Evolutionary conservation across 768 basidiomycete genomes (phyloP), one percentile per base, ranked within the genome.

Genomic region (Paxillus involutus): DNA sequence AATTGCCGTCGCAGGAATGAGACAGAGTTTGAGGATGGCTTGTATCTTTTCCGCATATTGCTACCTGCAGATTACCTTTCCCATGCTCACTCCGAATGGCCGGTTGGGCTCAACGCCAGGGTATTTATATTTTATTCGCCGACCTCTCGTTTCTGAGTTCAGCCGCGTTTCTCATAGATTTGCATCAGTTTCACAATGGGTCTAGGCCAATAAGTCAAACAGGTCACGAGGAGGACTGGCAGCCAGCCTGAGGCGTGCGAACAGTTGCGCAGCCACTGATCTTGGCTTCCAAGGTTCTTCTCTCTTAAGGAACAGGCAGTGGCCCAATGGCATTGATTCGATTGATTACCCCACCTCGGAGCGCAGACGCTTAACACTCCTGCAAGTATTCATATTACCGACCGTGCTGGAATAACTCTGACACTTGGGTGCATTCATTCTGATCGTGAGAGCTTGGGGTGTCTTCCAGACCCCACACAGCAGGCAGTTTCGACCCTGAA

Each of bases 191-290:
- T 59, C 54, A 57, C 57, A 53, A 47, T 32, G 36, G 55, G 63
- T 58, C 69, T 72, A 71, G 68, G 55, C 59, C 69, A 49, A 66
- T 46, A 55, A 43, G 54, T 60, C 44, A 8, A 16, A 40, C 62
- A 92, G 89, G 96, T 76, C 94, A 98, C 60, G 92, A 94, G 71
- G 96, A 98, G 61, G 78, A 91, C 32, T 98, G 96, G 96, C 94
- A 98, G 71, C 96, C 96, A 36, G 93, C 94, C 24, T 98, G 96
- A 96, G 96, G 96, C 52, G 91, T 98, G 17, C 83, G 96, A 58
- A 98, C 95, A 52, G 94, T 91, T 89, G 54, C 57, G 79, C 64
- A 43, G 45, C 45, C 50, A 49, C 46, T 51, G 17, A 44, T 24
- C 55, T 94, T 59, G 91, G 90, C 35, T 78, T 94, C 6, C 91